Conservation (phyloP, 129 eudicot species). For the Lonicera japonica region DNA sequence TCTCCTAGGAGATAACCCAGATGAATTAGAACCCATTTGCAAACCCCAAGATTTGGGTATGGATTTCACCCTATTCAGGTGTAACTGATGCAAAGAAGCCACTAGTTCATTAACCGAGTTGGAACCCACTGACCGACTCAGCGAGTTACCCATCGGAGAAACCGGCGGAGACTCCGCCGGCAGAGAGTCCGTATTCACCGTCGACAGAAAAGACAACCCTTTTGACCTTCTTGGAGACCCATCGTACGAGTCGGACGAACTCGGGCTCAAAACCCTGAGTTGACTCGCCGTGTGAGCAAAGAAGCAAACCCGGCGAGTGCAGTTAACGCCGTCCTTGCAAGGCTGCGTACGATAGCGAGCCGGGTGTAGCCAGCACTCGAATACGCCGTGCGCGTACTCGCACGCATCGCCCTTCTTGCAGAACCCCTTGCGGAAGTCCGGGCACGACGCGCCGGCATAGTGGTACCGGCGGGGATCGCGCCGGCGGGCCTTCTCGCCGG, state of each 20-base stretch:
- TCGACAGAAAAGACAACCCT: too few species aligned
- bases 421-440: conserved; percentile 68
- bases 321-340: conserved; percentile 65
- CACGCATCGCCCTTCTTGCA: conserved; percentile 76
- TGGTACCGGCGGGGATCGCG: conserved; percentile 58
- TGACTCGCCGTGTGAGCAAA: conserved; percentile 84
- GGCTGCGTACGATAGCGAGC: conserved; percentile 75
- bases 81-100: conserved; percentile 58
- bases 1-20: conserved; percentile 27
- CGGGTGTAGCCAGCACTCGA: conserved; percentile 92
- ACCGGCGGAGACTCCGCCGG: conserved; percentile 43
- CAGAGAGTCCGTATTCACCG: too few species aligned
- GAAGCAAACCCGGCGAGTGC: conserved; percentile 68
- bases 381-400: conserved; percentile 76
- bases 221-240: conserved; percentile 25
- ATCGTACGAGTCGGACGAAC: conserved; percentile 27
- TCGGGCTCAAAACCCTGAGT: conserved; percentile 56
- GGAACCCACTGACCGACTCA: conserved; percentile 37
- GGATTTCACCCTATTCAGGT: conserved; percentile 54
- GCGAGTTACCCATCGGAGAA: conserved; percentile 24
- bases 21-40: conserved; percentile 31
- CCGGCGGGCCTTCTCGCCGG: conserved; percentile 86
- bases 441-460: conserved; percentile 81
- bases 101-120: conserved; percentile 46
- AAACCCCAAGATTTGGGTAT: conserved; percentile 36